These are phyloP conservation scores for Tillandsia leiboldiana DNA, from an alignment of 176 grass and related monocot species.

Conservation along the genomic window DNA sequence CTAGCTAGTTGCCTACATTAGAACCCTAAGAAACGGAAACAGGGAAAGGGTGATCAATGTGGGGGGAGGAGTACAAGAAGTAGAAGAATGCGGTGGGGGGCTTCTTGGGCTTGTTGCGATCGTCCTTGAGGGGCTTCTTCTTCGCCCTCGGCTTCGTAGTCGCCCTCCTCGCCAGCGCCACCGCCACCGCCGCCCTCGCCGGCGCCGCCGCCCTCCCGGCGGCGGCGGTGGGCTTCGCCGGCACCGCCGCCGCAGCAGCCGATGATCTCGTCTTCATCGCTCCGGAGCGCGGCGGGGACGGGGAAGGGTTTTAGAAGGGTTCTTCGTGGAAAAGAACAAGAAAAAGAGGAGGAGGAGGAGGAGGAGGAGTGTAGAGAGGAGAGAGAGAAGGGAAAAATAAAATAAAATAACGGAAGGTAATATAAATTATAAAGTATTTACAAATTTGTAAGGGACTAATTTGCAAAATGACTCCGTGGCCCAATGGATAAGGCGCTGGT, in stretches of 20 bases:
- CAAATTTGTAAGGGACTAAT: background rate
- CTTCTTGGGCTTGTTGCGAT: conserved; percentile 57
- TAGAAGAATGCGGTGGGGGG: conserved; percentile 94
- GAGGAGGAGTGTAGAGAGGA: no score
- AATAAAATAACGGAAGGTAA: no score
- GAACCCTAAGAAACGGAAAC: no score
- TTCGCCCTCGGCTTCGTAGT: conserved; percentile 14
- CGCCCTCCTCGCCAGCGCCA: conserved; percentile 15
- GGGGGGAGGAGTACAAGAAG: conserved; percentile 40
- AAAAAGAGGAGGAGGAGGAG: no score
- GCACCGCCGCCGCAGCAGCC: background rate
- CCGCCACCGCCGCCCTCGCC: background rate
- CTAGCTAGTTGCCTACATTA: no score
- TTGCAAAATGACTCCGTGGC: conserved; percentile 22
- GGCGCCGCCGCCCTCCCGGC: background rate
- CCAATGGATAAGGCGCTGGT: conserved; percentile 56
- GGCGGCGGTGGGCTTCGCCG: background rate
- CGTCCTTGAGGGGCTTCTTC: conserved; percentile 29
- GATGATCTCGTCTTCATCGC: conserved; percentile 78
- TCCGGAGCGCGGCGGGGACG: background rate
- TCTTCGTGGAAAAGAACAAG: no score
- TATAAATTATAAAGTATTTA: no score
- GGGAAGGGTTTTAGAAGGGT: background rate
- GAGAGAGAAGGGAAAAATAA: no score
- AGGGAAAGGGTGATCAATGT: background rate